Evolutionary conservation across 768 basidiomycete species (phyloP), one percentile per base, ranked within the genome.

Genomic region (Russula ochroleuca): DNA sequence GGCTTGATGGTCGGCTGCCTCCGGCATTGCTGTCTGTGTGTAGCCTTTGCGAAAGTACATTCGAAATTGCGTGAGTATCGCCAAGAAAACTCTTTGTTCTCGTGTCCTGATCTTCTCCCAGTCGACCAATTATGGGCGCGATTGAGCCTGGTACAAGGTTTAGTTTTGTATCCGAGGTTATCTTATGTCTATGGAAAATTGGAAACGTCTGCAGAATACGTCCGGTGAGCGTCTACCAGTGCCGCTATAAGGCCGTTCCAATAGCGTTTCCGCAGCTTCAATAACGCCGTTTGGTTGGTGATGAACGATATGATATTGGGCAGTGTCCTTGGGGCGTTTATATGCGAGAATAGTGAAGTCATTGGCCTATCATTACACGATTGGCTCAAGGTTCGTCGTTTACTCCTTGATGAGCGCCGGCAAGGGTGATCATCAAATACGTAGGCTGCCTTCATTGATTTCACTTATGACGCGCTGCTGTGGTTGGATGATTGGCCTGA

Each of bases 401-500:
- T 23, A 52, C 2, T 33, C 25, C 9, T 33, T 28, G 45, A 52
- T 31, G 10, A 48, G 37, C 51, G 47, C 52, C 19, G 6, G 48
- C 11, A 40, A 25, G 15, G 23, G 17, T 41, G 45, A 56, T 51
- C 37, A 52, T 48, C 54, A 57, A 25, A 25, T n/a, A 38, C 3
- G 48, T 69, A 82, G 78, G 62, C 64, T 37, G 75, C 78, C 63
- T 71, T 85, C 1, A 76, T 88, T 6, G 71, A 77, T 3, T 74
- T 76, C 53, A 72, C 88, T 10, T 80, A 82, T 48, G 75, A 76
- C 17, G 78, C 81, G 0, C 78, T 98, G 2, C 69, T 79, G 1
- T 98, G 94, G 95, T 80, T 99, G 14, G 90, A 97, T 72, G 85
- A 89, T 64, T 98, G 96, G 96, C 96, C 96, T 0, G 94, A 87